Base-by-base conservation (phyloP, 208 protist genomes). In the Strigomonas culicis region DNA sequence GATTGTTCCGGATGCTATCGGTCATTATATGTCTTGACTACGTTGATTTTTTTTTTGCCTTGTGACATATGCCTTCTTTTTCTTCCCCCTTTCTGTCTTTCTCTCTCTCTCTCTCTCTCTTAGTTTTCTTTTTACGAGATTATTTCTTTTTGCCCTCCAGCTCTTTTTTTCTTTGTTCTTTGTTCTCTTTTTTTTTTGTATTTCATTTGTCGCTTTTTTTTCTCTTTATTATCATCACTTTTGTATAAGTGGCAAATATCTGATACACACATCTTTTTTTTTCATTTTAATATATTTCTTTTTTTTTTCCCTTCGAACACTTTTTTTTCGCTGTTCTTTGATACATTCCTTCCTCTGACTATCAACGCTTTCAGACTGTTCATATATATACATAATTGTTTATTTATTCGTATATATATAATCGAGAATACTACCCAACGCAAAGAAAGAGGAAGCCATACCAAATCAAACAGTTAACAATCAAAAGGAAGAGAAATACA, bases 151-250 rank as follows among this genome's bases (percentile, higher is more conserved):
- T 47, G 27, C 8, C 7, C n/a, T 43, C 31, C 13, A 4, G 19
- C 39, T 62, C 21, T 31, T 62, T 13, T 25, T 62, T 62, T 62
- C 17, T 50, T 44, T 62, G 30, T 62, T 21, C 31, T 11, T 52
- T 21, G 6, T 8, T 24, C 22, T 21, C 6, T 39, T 25, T 59
- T 25, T 59, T 32, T 59, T 59, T 21, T 59, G 8, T 59, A 6
- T 62, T 49, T 30, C 32, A 17, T 58, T 58, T 58, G 4, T 8
- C 8, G 13, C 24, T 22, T 41, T 58, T 34, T 27, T 41, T 58
- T 55, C 27, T 30, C 27, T 55, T 30, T 27, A 13, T 55, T 55
- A 46, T 46, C 17, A n/a, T 46, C 17, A 46, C 39, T 46, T 46
- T 17, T 46, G 11, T 46, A 46, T 46, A 55, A 55, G 25, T 27